A percentile compares a stretch with the other conserved stretches of the same genome.
phyloP scores from a whole-genome alignment of 768 basidiomycete species.

The Tulasnella sp. region DNA sequence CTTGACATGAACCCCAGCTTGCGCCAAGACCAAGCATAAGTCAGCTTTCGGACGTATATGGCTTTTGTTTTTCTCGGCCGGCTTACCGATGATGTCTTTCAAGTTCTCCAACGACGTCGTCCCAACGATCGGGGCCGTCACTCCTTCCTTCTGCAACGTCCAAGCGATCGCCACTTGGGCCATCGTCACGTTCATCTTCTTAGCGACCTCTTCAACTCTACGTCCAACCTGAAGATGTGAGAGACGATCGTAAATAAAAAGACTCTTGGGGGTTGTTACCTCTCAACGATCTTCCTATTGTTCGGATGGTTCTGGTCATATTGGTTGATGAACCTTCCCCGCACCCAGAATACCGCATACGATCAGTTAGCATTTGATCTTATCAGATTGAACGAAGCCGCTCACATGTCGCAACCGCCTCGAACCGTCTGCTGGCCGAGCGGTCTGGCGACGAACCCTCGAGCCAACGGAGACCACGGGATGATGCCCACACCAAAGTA shows the following conservation, averaged over 20 bases:
- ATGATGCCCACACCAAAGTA: conserved; percentile 5
- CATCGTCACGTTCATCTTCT: background rate
- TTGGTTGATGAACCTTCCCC: background rate
- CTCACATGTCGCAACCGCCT: background rate
- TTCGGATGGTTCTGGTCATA: background rate
- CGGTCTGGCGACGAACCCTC: background rate
- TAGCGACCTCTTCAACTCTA: conserved; percentile 4
- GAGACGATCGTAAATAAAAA: background rate
- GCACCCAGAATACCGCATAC: background rate
- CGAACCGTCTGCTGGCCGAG: background rate
- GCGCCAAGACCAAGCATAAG: background rate
- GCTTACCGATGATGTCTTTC: background rate
- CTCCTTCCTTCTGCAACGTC: background rate
- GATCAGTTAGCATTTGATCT: background rate
- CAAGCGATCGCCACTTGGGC: conserved; percentile 3
- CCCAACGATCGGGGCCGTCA: conserved; percentile 4
- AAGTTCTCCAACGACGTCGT: background rate
- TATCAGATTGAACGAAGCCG: background rate
- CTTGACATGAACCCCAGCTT: background rate
- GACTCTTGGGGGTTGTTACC: background rate
- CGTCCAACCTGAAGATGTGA: background rate
- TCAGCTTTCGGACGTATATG: background rate
- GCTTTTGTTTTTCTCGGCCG: background rate
- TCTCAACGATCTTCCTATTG: background rate
- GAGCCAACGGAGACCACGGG: conserved; percentile 2